Evolutionary conservation across 305 asterid genomes (phyloP), one percentile per base, ranked within the genome.

Genomic region (Fraxinus velutina): DNA sequence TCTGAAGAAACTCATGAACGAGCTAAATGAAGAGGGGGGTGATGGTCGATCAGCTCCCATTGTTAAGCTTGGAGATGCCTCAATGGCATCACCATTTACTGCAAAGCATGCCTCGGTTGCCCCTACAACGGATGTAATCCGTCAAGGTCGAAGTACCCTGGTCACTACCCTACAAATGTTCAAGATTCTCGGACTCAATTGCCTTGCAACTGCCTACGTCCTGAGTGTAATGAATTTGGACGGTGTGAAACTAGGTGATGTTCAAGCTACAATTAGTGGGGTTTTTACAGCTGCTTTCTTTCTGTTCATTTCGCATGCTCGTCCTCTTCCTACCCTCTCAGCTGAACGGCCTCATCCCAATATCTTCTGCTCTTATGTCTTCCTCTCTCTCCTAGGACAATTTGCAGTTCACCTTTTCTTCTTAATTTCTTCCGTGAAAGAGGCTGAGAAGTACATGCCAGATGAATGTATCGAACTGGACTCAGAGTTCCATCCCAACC

Each of bases 91-190:
- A 0, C 98, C 99, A 42, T 96, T 96, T 78, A 93, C 99, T 3
- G 99, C 99, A 36, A 96, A 96, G 86, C 98, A 96, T 30, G 99
- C 99, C 47, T 96, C 99, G 3, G 98, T 96, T 42, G 92, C 91
- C 79, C 99, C 99, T 24, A 94, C 97, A 57, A 92, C 91, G 0
- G 99, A 96, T 81, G 84, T 96, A 39, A 96, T 94, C 73, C 99
- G 98, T 32, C 98, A 96, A 89, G 99, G 99, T 36, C 95, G 99
- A 19, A 95, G 99, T 78, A 92, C 99, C 44, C 92, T 95, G 1
- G 99, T 95, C 55, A 95, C 99, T n/a, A 95, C 99, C 33, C 99
- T 95, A 75, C 99, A 95, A 83, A 95, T 95, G 99, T 95, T 95
- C 92, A 95, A 95, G 91, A 95, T 95, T 12, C 97, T 95, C 3